phyloP scores from a whole-genome alignment of 225 moss, liverwort and hornwort species.

The Polytrichum formosum region DNA sequence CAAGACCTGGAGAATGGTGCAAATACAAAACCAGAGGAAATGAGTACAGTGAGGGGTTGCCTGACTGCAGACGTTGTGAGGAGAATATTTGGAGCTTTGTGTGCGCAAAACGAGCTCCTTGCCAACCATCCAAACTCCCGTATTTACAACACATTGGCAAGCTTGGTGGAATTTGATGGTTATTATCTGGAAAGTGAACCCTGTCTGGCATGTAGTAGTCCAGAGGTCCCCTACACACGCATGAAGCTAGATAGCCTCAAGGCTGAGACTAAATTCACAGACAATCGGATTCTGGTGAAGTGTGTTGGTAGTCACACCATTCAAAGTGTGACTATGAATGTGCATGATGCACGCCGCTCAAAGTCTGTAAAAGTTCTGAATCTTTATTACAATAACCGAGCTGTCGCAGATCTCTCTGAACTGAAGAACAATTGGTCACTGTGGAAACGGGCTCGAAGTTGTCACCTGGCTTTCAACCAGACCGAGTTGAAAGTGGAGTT shows the following conservation, averaged over 20 bases:
- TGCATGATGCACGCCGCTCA: conserved; percentile 97
- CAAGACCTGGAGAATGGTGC: conserved; percentile 55
- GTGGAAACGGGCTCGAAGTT: conserved; percentile 96
- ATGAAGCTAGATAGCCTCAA: conserved; percentile 98
- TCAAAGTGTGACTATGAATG: conserved; percentile 99
- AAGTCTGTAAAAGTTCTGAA: conserved; percentile 96
- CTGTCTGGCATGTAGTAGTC: conserved; percentile 98
- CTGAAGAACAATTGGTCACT: conserved; percentile 95
- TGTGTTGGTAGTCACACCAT: conserved; percentile 99
- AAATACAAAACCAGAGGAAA: conserved; percentile 63
- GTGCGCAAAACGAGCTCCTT: conserved; percentile 94
- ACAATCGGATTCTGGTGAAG: conserved; percentile 94
- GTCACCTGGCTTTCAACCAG: conserved; percentile 91
- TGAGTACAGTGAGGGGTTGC: conserved; percentile 71
- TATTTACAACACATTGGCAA: conserved; percentile 90
- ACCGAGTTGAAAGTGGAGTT: conserved; percentile 97
- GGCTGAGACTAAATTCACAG: conserved; percentile 97
- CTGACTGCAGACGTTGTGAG: conserved; percentile 79
- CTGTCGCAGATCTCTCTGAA: conserved; percentile 97
- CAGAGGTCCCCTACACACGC: conserved; percentile 88
- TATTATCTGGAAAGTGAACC: conserved; percentile 99
- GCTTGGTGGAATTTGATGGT: conserved; percentile 96
- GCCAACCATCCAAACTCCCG: conserved; percentile 99
- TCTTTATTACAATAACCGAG: conserved; percentile 95
- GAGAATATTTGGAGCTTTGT: conserved; percentile 78